Base-by-base conservation (phyloP, 1,284 basidiomycete genomes). In the Peniophora sp. region DNA sequence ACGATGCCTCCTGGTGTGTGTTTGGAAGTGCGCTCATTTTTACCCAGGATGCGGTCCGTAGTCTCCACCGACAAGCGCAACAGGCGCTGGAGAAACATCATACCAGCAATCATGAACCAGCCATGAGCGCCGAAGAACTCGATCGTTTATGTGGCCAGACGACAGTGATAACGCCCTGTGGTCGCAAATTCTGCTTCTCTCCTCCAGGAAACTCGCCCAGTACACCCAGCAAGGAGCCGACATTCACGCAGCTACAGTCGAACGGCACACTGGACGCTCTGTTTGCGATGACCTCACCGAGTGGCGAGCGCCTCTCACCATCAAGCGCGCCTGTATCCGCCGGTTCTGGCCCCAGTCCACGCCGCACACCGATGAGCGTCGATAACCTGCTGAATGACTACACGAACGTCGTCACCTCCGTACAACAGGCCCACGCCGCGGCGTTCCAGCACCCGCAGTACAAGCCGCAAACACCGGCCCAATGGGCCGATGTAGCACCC, bases 91-190 rank as follows among this genome's bases (percentile, higher is more conserved):
- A 74, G 39, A n/a, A 32, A 32, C 27, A 32, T 32, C 12, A 5
- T 32, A 22, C 39, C 43, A 15, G 43, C 20, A 45, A 1, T 9
- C 50, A 66, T 64, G 23, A 60, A 66, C 17, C 65, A 53, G 11
- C 57, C 51, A 24, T 55, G 51, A 72, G 62, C 15, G 63, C 68
- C 35, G 65, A 65, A 2, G 83, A 85, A 52, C 75, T 87, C 20
- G 79, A 85, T 55, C 72, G 81, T 22, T 67, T 85, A 27, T 76
- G 77, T 22, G 85, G 84, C 3, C 77, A 75, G 60, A 86, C 83
- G 1, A 69, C 73, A 48, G 57, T 77, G 9, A 66, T 75, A 32
- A 61, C 24, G 15, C 20, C 39, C n/a, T n/a, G 23, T 20, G 18
- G 20, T 15, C 23, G 39, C 68, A n/a, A 54, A 55, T 18, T 50